A percentile compares a stretch with the other conserved stretches of the same genome.
These are phyloP conservation scores for Alopecurus myosuroides DNA, from an alignment of 176 grass and related monocot genomes.

Conservation along the genomic window DNA sequence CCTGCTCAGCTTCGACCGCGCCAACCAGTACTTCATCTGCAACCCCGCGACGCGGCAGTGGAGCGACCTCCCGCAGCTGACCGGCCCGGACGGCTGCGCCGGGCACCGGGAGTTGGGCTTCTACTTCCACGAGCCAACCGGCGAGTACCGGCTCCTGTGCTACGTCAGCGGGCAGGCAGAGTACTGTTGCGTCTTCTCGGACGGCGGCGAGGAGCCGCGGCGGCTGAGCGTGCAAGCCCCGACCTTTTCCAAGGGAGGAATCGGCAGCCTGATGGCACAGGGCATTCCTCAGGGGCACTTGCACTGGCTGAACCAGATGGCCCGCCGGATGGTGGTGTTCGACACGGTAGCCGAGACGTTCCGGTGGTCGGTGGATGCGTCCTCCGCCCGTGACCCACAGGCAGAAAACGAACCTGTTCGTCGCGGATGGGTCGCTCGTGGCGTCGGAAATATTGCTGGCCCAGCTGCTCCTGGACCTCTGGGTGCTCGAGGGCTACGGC, in stretches of 20 bases:
- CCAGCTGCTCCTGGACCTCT: neutral
- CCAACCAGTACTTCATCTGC: neutral
- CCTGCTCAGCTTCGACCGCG: neutral
- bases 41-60: neutral
- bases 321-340: neutral
- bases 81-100: no score
- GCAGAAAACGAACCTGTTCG: neutral
- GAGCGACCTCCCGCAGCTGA: neutral
- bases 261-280: neutral
- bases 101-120: neutral
- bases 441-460: neutral
- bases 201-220: neutral
- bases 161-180: neutral
- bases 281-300: neutral
- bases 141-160: neutral
- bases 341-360: neutral
- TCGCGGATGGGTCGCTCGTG: neutral
- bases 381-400: neutral
- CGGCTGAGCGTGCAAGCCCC: neutral
- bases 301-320: neutral
- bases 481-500: neutral
- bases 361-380: neutral
- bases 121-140: neutral
- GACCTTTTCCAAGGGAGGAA: neutral
- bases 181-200: neutral